Evolutionary conservation across 768 basidiomycete genomes (phyloP).

Genomic region (Kwoniella botswanensis): DNA sequence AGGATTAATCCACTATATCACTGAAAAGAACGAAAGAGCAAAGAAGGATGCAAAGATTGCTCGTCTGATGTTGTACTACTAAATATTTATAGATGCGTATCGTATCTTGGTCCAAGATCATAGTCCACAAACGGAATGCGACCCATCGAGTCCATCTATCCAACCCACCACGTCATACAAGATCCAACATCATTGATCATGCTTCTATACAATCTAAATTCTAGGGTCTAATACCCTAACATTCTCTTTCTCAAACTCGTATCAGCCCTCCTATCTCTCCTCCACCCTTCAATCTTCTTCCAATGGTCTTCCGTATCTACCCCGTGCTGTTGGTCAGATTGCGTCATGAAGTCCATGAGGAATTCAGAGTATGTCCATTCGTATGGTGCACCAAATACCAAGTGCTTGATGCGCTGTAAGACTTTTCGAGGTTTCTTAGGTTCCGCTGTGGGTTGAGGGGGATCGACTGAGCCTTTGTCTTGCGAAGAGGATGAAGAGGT

Average conservation of each 20-base stretch:
- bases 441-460: constrained; percentile 7
- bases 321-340: constrained; percentile 36
- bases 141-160: not conserved
- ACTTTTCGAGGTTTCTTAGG: constrained; percentile 32
- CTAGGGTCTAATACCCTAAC: constrained; percentile 44
- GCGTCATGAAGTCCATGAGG: constrained; percentile 46
- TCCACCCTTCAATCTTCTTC: constrained; percentile 48
- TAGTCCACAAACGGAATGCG: not conserved
- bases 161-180: no score
- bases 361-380: constrained; percentile 53
- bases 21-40: no score
- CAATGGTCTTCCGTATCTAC: constrained; percentile 32
- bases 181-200: no score
- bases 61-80: not conserved
- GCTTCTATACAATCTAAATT: not conserved
- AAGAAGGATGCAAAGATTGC: not conserved
- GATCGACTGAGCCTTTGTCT: constrained; percentile 7
- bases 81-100: not conserved
- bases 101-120: not conserved
- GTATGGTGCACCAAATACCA: constrained; percentile 53
- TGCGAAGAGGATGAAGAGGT: constrained; percentile 1
- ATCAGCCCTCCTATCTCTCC: constrained; percentile 46
- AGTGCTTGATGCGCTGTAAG: constrained; percentile 31
- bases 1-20: constrained; percentile 32
- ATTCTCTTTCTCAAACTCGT: constrained; percentile 41